These are phyloP conservation scores for Ambrosiella xylebori DNA, from an alignment of 2,329 filamentous ascomycete species.

Conservation along the genomic window DNA sequence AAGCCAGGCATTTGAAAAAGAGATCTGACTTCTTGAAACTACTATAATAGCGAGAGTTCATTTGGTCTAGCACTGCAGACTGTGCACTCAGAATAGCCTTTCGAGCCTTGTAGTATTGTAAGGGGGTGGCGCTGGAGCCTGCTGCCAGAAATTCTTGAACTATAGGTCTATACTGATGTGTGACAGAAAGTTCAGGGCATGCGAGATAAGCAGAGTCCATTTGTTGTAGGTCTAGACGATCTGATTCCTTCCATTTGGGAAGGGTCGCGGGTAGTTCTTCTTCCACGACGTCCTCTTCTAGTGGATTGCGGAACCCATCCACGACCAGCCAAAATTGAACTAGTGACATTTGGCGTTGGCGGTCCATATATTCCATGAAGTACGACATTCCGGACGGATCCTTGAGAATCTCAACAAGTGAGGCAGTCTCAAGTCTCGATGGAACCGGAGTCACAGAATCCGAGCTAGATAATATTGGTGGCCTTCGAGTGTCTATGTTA, in stretches of 20 bases:
- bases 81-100: conserved; percentile 69
- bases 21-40: conserved; percentile 84
- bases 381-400: conserved; percentile 85
- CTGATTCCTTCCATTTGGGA: conserved; percentile 62
- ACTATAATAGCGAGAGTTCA: conserved; percentile 65
- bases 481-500: conserved; percentile 25
- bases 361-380: conserved; percentile 99
- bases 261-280: conserved; percentile 42
- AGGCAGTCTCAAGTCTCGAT: conserved; percentile 57
- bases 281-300: conserved; percentile 55
- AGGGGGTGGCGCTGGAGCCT: conserved; percentile 56
- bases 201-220: conserved; percentile 82
- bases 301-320: conserved; percentile 82
- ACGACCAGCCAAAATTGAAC: conserved; percentile 99
- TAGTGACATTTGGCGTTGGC: conserved; percentile 66
- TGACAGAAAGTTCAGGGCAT: conserved; percentile 63
- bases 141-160: conserved; percentile 66
- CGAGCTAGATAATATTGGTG: conserved; percentile 1
- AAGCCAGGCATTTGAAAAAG: conserved; percentile 89
- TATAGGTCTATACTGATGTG: conserved; percentile 47
- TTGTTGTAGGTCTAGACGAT: conserved; percentile 73
- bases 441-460: conserved; percentile 21
- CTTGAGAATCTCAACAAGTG: conserved; percentile 70
- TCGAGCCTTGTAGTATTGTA: conserved; percentile 70
- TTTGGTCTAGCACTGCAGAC: conserved; percentile 64